Evolutionary conservation across 1,284 basidiomycete genomes (phyloP).

Genomic region (Naganishia albida): DNA sequence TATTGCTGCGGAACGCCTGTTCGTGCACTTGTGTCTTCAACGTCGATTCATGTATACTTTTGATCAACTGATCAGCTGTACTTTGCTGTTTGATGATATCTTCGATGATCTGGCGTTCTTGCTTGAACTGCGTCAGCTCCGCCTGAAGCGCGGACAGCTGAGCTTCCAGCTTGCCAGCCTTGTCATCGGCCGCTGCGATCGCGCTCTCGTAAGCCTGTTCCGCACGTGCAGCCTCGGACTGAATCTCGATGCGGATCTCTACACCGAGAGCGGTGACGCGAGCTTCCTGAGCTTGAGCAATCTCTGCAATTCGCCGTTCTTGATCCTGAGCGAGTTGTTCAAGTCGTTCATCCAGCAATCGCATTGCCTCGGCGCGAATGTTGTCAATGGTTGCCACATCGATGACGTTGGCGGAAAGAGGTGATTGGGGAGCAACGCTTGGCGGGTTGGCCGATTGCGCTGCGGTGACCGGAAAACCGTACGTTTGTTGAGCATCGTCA

Average conservation of each 20-base stretch:
- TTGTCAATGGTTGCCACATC: conserved; percentile 3
- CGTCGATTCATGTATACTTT: conserved; percentile 8
- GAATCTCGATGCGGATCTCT: conserved; percentile 16
- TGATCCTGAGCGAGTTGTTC: background rate
- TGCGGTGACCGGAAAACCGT: too few species aligned
- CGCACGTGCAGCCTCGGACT: conserved; percentile 12
- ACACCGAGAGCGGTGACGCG: conserved; percentile 1
- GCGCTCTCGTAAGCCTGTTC: conserved; percentile 18
- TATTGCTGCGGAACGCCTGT: background rate
- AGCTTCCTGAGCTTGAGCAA: conserved; percentile 1
- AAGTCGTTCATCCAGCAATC: background rate
- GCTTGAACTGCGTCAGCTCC: conserved; percentile 9
- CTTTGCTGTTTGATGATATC: conserved; percentile 8
- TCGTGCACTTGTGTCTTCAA: conserved; percentile 12
- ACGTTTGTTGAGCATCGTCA: background rate
- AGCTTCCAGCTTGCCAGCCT: conserved; percentile 6
- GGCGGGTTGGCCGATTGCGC: background rate
- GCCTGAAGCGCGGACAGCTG: conserved; percentile 7
- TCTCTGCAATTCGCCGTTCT: conserved; percentile 1
- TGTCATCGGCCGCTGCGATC: conserved; percentile 13
- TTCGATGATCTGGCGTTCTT: conserved; percentile 22
- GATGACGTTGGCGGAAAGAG: background rate
- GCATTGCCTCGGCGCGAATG: background rate
- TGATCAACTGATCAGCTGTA: conserved; percentile 1
- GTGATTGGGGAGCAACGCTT: background rate